Conservation (phyloP, 1,139 yeast genomes). For the Diutina neorugosa region DNA sequence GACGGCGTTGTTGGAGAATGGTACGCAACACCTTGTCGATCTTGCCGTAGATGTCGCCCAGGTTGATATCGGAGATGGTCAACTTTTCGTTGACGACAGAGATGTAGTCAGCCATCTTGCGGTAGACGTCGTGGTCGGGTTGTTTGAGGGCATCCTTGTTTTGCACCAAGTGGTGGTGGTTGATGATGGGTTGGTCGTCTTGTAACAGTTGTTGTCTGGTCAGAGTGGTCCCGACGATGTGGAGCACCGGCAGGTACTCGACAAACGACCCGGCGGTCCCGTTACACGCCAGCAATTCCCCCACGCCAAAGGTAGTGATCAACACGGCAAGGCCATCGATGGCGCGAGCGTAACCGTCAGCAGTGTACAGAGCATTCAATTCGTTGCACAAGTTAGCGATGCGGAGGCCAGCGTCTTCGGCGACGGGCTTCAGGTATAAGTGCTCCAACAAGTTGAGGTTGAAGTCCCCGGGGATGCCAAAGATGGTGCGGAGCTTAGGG, state of each 20-base stretch:
- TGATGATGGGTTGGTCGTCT: slow-evolving; percentile 11
- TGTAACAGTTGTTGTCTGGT: slow-evolving; percentile 13
- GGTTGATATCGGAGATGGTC: slow-evolving; percentile 33
- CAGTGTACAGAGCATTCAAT: slow-evolving; percentile 50
- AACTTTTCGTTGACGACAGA: slow-evolving; percentile 49
- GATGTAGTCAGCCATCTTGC: slow-evolving; percentile 45
- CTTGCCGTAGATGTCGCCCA: slow-evolving; percentile 22
- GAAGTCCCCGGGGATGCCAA: slow-evolving; percentile 34
- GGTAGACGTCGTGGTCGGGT: slow-evolving; percentile 53
- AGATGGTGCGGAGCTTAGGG: slow-evolving; percentile 21
- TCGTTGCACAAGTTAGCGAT: slow-evolving; percentile 18
- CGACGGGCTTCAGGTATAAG: slow-evolving; percentile 17
- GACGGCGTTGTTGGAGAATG: slow-evolving; percentile 48
- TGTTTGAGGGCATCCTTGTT: slow-evolving; percentile 30
- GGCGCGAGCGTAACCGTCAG: slow-evolving; percentile 64
- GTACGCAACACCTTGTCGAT: slow-evolving; percentile 53
- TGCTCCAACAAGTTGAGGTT: slow-evolving; percentile 26
- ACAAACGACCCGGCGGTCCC: slow-evolving; percentile 79
- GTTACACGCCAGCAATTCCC: slow-evolving; percentile 76
- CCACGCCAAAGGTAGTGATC: slow-evolving; percentile 71
- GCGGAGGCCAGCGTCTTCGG: slow-evolving; percentile 7
- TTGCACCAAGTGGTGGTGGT: slow-evolving; percentile 64
- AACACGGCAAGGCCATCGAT: slow-evolving; percentile 31
- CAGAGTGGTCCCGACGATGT: slow-evolving; percentile 72
- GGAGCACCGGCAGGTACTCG: slow-evolving; percentile 68